phyloP scores from a whole-genome alignment of 805 yeast genomes.

The Saccharomycopsis fibuligera region DNA sequence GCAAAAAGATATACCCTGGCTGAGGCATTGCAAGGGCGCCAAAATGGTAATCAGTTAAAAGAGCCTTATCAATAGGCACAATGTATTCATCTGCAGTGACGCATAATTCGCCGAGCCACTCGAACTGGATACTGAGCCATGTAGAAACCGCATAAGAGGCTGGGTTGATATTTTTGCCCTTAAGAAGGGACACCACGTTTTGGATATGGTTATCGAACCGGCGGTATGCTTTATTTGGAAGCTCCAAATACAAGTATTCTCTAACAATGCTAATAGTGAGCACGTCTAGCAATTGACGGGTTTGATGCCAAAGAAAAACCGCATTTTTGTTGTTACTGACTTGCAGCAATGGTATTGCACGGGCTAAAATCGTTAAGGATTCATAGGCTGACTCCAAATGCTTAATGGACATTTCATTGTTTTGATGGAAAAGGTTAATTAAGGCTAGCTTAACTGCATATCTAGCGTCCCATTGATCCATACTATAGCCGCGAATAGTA shows the following conservation, averaged over 20 bases:
- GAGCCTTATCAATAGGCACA: constrained; percentile 36
- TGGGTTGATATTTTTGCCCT: constrained; percentile 26
- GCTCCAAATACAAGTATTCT: constrained; percentile 51
- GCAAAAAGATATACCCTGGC: constrained; percentile 37
- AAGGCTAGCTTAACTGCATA: constrained; percentile 46
- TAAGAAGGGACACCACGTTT: constrained; percentile 37
- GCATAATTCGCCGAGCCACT: constrained; percentile 57
- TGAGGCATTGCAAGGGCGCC: constrained; percentile 34
- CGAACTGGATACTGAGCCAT: constrained; percentile 62
- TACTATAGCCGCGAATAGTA: constrained; percentile 22
- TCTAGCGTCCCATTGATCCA: constrained; percentile 42
- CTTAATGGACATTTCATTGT: constrained; percentile 43
- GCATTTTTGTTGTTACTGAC: constrained; percentile 17
- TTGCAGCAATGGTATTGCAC: constrained; percentile 22
- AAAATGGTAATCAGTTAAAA: constrained; percentile 25
- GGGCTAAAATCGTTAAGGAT: constrained; percentile 36
- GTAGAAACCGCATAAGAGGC: constrained; percentile 29
- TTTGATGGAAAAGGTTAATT: constrained; percentile 43
- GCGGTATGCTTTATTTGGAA: constrained; percentile 50
- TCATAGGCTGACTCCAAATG: constrained; percentile 50
- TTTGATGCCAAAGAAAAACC: constrained; percentile 35
- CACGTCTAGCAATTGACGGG: constrained; percentile 50
- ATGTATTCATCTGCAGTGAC: constrained; percentile 38
- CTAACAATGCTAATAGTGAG: constrained; percentile 58
- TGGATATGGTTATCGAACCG: constrained; percentile 61